phyloP scores from a whole-genome alignment of 2,329 filamentous ascomycete genomes.

The Colletotrichum sansevieriae region DNA sequence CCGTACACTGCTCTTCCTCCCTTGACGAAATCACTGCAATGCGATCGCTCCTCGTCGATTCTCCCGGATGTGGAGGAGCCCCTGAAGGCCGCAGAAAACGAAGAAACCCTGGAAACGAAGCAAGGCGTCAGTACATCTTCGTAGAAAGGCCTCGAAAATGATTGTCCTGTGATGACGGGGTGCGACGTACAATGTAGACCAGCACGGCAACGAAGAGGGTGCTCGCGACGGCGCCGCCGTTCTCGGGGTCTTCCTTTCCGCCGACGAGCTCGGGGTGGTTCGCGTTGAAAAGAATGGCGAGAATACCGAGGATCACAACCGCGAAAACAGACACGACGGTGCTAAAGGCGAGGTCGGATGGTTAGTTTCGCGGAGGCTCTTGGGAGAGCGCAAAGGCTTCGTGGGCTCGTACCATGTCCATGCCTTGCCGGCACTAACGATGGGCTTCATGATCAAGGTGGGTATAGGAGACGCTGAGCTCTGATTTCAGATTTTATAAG shows the following conservation, averaged over 20 bases:
- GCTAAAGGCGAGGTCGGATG: conserved; percentile 61
- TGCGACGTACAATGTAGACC: conserved; percentile 83
- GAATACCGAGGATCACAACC: conserved; percentile 73
- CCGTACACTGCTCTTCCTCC: conserved; percentile 17
- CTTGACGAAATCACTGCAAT: conserved; percentile 60
- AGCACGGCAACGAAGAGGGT: conserved; percentile 91
- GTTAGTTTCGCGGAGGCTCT: conserved; percentile 11
- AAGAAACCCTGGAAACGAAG: conserved; percentile 77
- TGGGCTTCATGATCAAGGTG: conserved; percentile 84
- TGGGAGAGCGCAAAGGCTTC: conserved; percentile 6
- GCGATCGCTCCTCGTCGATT: conserved; percentile 87
- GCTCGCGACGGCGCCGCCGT: conserved; percentile 82
- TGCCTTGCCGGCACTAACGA: conserved; percentile 91
- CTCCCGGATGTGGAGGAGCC: conserved; percentile 85
- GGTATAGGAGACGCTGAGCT: conserved; percentile 1
- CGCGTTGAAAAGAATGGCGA: conserved; percentile 80
- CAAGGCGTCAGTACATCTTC: not conserved
- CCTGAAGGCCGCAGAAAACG: conserved; percentile 91
- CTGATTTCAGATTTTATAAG: not conserved
- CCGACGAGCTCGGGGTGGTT: conserved; percentile 90
- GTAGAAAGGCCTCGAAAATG: not conserved
- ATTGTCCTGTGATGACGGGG: not conserved
- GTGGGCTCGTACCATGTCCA: conserved; percentile 84
- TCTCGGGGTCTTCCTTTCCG: conserved; percentile 74
- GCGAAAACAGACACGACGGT: conserved; percentile 77